Base-by-base conservation (phyloP, 768 basidiomycete genomes). In the Antrodiella citrinella region DNA sequence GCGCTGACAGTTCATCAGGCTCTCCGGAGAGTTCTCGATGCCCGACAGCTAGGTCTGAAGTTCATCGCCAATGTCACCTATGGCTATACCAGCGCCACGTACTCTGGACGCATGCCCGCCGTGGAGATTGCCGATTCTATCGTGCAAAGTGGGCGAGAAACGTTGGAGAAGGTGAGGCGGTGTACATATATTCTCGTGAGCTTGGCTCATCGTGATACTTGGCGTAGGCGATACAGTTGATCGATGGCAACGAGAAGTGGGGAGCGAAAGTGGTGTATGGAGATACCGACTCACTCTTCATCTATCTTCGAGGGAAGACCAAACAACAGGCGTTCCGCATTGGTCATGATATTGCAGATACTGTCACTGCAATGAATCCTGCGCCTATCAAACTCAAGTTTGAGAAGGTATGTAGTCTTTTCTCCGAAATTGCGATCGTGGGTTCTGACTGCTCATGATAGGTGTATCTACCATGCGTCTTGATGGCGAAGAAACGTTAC, bases 401-500 rank as follows among this genome's bases (percentile, higher is more conserved):
- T 57, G 96, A 99, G 65, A 99, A 99, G 81, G 93, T 86, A n/a
- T n/a, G n/a, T n/a, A n/a, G n/a, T 38, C 12, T 35, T 4, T 12
- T 21, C 39, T 43, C 7, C 21, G 41, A 18, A 10, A 38, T 18
- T 38, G 18, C n/a, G 35, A n/a, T 43, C 41, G 21, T 43, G n/a
- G 41, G 41, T 9, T 43, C 41, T 22, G 41, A 35, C 13, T 35
- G 23, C 1, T 26, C 40, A 3, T 48, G 19, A 2, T 59, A 95
- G 92, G 92, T 98, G 3, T 98, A 97, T 64, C 75, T 93, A 41
- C 93, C 93, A 2, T 94, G 89, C 58, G 82, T 97, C 0, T 75
- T 99, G n/a, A 78, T 96, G 76, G 91, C 95, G 2, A 99, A 99
- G 75, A 99, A 99, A 65, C 81, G 95, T 57, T 99, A 99, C 57